Evolutionary conservation across 2,329 filamentous ascomycete species (phyloP).

Genomic region (Xylariaceae sp.): DNA sequence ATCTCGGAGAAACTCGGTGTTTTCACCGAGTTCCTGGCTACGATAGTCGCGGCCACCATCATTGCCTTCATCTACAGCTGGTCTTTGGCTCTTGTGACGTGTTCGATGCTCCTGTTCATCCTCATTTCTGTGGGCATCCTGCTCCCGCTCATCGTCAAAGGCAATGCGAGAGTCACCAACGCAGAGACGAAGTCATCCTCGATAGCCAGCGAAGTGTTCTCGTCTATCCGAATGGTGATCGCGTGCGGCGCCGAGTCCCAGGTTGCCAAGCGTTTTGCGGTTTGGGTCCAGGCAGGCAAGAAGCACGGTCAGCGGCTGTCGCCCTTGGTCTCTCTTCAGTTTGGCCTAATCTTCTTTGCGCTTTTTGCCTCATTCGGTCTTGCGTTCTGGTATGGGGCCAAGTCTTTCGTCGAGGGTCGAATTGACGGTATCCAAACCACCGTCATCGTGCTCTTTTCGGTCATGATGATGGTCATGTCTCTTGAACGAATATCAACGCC

Average conservation of each 20-base stretch:
- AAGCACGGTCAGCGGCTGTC: conserved; percentile 51
- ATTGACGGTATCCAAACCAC: conserved; percentile 56
- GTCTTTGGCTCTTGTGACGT: conserved; percentile 61
- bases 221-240: conserved; percentile 62
- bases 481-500: conserved; percentile 61
- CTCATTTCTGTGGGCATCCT: conserved; percentile 49
- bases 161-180: conserved; percentile 47
- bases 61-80: conserved; percentile 62
- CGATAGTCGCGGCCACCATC: conserved; percentile 55
- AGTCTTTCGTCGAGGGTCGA: conserved; percentile 49
- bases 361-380: conserved; percentile 57
- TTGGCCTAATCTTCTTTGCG: conserved; percentile 58
- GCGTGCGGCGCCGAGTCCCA: conserved; percentile 64
- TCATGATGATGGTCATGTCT: conserved; percentile 61
- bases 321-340: conserved; percentile 56
- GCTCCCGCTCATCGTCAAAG: conserved; percentile 60
- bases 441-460: conserved; percentile 59
- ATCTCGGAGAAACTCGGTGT: conserved; percentile 66
- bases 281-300: conserved; percentile 58
- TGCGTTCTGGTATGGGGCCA: conserved; percentile 65
- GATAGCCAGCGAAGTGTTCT: conserved; percentile 63
- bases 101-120: conserved; percentile 60
- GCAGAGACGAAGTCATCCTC: conserved; percentile 61
- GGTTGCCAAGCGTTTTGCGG: conserved; percentile 55
- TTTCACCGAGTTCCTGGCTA: conserved; percentile 58